phyloP scores from a whole-genome alignment of 192 early-diverging fungal genomes.

The Mortierella hygrophila region DNA sequence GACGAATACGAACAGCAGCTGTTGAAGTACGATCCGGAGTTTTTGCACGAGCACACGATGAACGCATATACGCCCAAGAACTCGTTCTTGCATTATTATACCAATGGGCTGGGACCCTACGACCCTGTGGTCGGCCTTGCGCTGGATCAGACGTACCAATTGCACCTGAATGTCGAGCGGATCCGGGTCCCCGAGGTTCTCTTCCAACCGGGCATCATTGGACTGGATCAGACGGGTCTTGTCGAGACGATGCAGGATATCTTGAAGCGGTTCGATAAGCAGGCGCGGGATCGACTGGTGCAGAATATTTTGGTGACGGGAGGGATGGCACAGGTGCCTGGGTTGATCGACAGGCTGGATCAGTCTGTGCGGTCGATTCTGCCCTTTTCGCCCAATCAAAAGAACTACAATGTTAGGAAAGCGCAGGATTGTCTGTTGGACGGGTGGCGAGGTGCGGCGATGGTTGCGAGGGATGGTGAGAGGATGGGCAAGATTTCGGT shows the following conservation, averaged over 20 bases:
- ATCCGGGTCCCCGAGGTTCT: conserved; percentile 89
- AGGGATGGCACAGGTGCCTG: conserved; percentile 74
- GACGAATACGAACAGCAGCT: conserved; percentile 80
- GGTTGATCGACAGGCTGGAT: conserved; percentile 74
- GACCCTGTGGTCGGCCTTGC: conserved; percentile 68
- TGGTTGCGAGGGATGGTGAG: conserved; percentile 66
- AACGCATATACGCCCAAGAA: conserved; percentile 74
- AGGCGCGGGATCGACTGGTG: conserved; percentile 59
- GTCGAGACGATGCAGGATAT: conserved; percentile 82
- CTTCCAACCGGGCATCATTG: conserved; percentile 90
- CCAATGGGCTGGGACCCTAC: conserved; percentile 70
- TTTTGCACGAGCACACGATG: conserved; percentile 79
- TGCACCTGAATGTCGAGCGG: conserved; percentile 93
- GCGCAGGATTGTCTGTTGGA: conserved; percentile 82
- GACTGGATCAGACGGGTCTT: conserved; percentile 91
- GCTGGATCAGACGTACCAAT: conserved; percentile 78
- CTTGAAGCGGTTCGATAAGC: conserved; percentile 66
- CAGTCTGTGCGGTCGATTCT: conserved; percentile 72
- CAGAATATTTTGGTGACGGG: conserved; percentile 87
- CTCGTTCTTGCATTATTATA: conserved; percentile 80
- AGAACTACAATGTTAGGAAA: conserved; percentile 59
- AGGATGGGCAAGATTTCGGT: conserved; percentile 64
- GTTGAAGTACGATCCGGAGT: conserved; percentile 79
- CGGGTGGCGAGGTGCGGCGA: conserved; percentile 89
- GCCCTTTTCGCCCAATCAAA: conserved; percentile 67